Base-by-base conservation (phyloP, 2,329 filamentous ascomycete species). In the Pseudogymnoascus sp. region DNA sequence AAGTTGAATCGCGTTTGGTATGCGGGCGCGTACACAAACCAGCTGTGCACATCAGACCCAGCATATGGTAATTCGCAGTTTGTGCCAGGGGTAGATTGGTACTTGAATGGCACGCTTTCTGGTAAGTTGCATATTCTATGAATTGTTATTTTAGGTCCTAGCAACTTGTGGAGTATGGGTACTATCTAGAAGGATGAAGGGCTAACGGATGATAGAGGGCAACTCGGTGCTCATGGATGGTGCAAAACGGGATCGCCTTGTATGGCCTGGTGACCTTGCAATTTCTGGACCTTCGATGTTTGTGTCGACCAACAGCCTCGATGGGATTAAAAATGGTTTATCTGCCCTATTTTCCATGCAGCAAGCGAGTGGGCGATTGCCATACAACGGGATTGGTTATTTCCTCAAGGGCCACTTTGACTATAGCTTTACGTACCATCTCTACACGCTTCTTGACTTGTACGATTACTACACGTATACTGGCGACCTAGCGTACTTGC, bases 241-340 rank as follows among this genome's bases (percentile, higher is more conserved):
- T 3, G 79, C 81, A 1, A 84, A 84, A 68, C 74, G 81, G 33
- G 81, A 83, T 66, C 74, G 79, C 5, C 72, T 81, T 2, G 79
- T 84, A 1, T 85, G 81, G 80, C 79, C 82, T 2, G 82, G 81
- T 2, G 82, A 85, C 65, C 81, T 86, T 74, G 77, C 77, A 5
- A 81, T 85, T 63, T 79, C 81, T 5, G 74, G 82, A 0, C 81
- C 82, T 2, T 77, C 74, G 30, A 76, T 83, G 11, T 77, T 80
- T 7, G 78, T 83, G 2, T 81, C 79, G 6, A 84, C 81, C 0
- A 78, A 79, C 30, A 81, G 84, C 65, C 70, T 83, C 50, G 73
- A 77, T 22, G 76, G 77, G 41, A 73, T 83, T 7, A 74, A 75
- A 28, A 81, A 81, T 63, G 79, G 78, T 0, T 63, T 85, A 1